Conservation (phyloP, 179 eudicot species). For the Drosera spatulata region DNA sequence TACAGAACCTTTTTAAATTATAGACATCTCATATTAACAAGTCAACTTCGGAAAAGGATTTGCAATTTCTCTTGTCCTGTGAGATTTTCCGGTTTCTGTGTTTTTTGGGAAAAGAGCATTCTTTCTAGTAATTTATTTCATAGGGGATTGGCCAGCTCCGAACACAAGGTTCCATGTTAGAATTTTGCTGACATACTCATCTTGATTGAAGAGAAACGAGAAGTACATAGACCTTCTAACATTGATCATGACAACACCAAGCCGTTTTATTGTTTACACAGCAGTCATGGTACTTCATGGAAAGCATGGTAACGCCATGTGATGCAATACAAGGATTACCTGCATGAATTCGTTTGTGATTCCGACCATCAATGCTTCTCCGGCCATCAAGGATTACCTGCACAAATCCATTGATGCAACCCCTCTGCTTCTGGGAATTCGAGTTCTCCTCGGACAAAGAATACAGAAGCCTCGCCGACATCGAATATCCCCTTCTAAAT, state of each 20-base stretch:
- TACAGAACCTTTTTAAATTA: too few species aligned
- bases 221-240: too few species aligned
- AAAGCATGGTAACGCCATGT: neutral
- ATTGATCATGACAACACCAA: too few species aligned
- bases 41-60: too few species aligned
- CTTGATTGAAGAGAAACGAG: too few species aligned
- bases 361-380: slow-evolving; percentile 5
- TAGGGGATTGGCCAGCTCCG: too few species aligned
- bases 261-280: neutral
- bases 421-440: slow-evolving; percentile 21
- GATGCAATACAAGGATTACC: slow-evolving; percentile 9
- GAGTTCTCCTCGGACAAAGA: slow-evolving; percentile 25
- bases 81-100: too few species aligned
- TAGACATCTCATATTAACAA: too few species aligned
- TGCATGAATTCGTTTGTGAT: slow-evolving; percentile 13
- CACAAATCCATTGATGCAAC: slow-evolving; percentile 36
- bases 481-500: neutral
- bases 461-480: slow-evolving; percentile 33
- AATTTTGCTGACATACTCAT: neutral
- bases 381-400: slow-evolving; percentile 19
- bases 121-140: too few species aligned
- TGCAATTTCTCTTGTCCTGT: too few species aligned
- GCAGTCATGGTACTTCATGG: neutral
- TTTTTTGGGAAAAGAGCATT: too few species aligned
- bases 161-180: neutral